phyloP scores from a whole-genome alignment of 2,329 filamentous ascomycete genomes.

The Penicillium sp. region DNA sequence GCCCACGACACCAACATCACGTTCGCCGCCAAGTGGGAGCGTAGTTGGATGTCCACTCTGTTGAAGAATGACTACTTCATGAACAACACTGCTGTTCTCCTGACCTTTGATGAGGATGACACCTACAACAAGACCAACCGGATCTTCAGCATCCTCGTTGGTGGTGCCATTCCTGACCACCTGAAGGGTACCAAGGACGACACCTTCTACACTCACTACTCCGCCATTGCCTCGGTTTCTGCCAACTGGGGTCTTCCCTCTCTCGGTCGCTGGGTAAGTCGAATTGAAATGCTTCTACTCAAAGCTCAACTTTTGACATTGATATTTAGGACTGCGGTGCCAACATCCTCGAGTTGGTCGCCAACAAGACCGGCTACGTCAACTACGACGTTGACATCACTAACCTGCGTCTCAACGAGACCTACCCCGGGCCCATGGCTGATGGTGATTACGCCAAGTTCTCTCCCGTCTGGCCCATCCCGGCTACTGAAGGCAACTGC shows the following conservation, averaged over 20 bases:
- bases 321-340: slow-evolving; percentile 60
- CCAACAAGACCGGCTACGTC: slow-evolving; percentile 58
- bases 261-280: slow-evolving; percentile 58
- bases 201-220: slow-evolving; percentile 73
- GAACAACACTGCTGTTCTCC: slow-evolving; percentile 71
- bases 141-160: slow-evolving; percentile 68
- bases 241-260: slow-evolving; percentile 70
- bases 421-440: slow-evolving; percentile 51
- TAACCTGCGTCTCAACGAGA: slow-evolving; percentile 53
- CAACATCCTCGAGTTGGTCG: slow-evolving; percentile 64
- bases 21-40: slow-evolving; percentile 66
- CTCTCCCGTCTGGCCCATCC: slow-evolving; percentile 30
- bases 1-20: slow-evolving; percentile 73
- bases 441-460: slow-evolving; percentile 24
- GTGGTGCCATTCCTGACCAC: slow-evolving; percentile 65
- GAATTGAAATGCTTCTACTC: not conserved
- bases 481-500: slow-evolving; percentile 32
- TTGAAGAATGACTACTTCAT: slow-evolving; percentile 69
- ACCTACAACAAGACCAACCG: slow-evolving; percentile 66
- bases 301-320: not conserved
- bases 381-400: slow-evolving; percentile 41
- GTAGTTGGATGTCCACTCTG: slow-evolving; percentile 67
- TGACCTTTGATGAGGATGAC: slow-evolving; percentile 82
- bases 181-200: slow-evolving; percentile 66
- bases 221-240: slow-evolving; percentile 63